phyloP scores from a whole-genome alignment of 148 eudicot genomes.

The Dysphania ambrosioides region DNA sequence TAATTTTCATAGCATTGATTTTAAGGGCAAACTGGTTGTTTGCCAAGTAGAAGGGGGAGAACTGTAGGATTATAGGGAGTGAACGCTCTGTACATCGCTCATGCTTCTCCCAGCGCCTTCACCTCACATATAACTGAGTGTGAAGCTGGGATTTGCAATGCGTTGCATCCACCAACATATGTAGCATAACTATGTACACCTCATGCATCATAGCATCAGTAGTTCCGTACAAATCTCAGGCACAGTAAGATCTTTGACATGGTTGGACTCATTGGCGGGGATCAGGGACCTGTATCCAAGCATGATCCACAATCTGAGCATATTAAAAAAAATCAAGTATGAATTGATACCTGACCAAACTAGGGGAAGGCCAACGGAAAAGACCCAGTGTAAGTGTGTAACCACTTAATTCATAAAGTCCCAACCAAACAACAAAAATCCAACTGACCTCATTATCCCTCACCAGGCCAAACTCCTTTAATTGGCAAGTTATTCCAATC shows the following conservation, averaged over 20 bases:
- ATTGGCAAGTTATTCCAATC: background rate
- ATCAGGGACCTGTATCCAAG: background rate
- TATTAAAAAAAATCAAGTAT: background rate
- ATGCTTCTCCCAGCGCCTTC: no score
- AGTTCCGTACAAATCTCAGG: no score
- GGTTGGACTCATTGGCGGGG: background rate
- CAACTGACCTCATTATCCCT: background rate
- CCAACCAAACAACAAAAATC: background rate
- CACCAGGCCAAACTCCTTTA: background rate
- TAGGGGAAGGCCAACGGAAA: background rate
- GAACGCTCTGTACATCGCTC: no score
- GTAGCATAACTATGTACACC: no score
- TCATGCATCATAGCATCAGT: no score
- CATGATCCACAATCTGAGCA: background rate
- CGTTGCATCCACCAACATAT: no score
- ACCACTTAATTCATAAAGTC: background rate
- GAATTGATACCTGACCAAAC: background rate
- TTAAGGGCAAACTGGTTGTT: background rate
- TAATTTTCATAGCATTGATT: background rate
- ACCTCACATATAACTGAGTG: no score
- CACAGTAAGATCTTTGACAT: background rate
- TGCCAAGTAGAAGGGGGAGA: no score
- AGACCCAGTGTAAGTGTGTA: background rate
- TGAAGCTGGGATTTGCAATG: no score
- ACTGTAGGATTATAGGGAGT: no score